Evolutionary conservation across 345 rosid genomes (phyloP).

Genomic region (Euphorbia pulcherrima): DNA sequence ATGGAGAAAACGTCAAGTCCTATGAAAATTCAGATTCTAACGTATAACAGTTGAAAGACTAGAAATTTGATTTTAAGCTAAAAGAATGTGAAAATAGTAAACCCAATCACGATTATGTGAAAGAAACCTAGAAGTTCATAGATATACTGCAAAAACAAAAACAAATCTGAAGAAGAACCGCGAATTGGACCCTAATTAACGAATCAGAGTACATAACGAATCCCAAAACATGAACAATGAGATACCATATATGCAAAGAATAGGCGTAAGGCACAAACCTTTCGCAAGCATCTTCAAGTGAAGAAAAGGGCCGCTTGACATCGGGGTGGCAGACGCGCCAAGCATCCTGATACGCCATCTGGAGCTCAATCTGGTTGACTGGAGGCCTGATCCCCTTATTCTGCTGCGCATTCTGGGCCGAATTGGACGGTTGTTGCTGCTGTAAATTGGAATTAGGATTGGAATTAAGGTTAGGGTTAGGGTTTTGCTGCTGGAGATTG

Average conservation of each 20-base stretch:
- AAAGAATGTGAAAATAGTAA: no score
- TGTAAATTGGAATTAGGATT: slow-evolving; percentile 25
- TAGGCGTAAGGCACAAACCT: slow-evolving; percentile 41
- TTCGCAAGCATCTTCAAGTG: slow-evolving; percentile 91
- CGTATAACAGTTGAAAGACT: background rate
- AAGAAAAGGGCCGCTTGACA: slow-evolving; percentile 73
- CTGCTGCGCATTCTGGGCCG: slow-evolving; percentile 38
- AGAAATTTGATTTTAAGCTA: background rate
- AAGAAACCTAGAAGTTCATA: background rate
- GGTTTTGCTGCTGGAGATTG: slow-evolving; percentile 37
- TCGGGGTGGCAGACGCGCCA: slow-evolving; percentile 94
- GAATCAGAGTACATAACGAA: background rate
- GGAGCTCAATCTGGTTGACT: slow-evolving; percentile 68
- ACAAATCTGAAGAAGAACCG: background rate
- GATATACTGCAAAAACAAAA: no score
- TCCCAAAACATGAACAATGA: background rate
- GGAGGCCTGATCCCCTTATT: slow-evolving; percentile 58
- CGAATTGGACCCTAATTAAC: background rate
- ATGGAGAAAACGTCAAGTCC: background rate
- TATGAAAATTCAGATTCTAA: background rate
- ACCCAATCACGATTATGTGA: background rate
- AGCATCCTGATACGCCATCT: slow-evolving; percentile 89
- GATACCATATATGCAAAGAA: background rate
- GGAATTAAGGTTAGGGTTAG: slow-evolving; percentile 28
- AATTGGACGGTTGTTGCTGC: slow-evolving; percentile 27